phyloP scores from a whole-genome alignment of 2,329 filamentous ascomycete genomes.

The Huntiella moniliformis region DNA sequence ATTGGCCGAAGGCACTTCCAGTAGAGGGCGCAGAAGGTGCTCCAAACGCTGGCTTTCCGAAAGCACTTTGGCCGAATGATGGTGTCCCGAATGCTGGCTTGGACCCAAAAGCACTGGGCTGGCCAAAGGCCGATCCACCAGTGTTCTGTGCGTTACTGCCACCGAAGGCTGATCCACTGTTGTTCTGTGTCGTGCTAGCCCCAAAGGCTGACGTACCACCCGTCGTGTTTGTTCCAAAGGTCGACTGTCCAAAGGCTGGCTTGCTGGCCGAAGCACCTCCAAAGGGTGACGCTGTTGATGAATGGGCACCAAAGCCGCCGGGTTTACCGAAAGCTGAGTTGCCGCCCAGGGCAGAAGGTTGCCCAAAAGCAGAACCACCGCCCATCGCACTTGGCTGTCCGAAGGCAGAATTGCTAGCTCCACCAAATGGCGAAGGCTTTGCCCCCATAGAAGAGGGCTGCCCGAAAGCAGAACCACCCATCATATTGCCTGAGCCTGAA shows the following conservation, averaged over 20 bases:
- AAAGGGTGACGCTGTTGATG: slow-evolving; percentile 13
- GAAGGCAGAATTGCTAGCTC: slow-evolving; percentile 17
- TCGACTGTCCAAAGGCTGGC: slow-evolving; percentile 12
- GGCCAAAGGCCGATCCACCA: slow-evolving; percentile 13
- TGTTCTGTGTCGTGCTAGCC: not conserved
- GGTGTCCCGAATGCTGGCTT: slow-evolving; percentile 20
- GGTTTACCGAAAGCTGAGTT: slow-evolving; percentile 18
- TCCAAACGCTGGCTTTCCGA: slow-evolving; percentile 9
- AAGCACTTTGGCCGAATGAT: slow-evolving; percentile 7
- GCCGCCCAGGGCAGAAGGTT: slow-evolving; percentile 26
- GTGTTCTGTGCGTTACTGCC: slow-evolving; percentile 1
- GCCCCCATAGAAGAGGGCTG: slow-evolving; percentile 27
- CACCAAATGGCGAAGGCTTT: slow-evolving; percentile 18
- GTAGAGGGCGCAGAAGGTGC: slow-evolving; percentile 1
- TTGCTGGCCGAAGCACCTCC: slow-evolving; percentile 1
- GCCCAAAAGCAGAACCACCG: slow-evolving; percentile 17
- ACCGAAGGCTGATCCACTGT: slow-evolving; percentile 12
- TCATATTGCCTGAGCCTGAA: not conserved
- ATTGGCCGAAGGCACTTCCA: slow-evolving; percentile 20
- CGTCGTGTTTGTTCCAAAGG: slow-evolving; percentile 19
- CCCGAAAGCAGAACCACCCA: slow-evolving; percentile 16
- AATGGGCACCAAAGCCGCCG: slow-evolving; percentile 22
- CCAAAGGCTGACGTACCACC: not conserved
- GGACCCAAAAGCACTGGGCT: slow-evolving; percentile 17
- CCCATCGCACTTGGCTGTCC: slow-evolving; percentile 21